Conservation (phyloP, 495 filamentous ascomycete species). For the Penicillium bovifimosum region DNA sequence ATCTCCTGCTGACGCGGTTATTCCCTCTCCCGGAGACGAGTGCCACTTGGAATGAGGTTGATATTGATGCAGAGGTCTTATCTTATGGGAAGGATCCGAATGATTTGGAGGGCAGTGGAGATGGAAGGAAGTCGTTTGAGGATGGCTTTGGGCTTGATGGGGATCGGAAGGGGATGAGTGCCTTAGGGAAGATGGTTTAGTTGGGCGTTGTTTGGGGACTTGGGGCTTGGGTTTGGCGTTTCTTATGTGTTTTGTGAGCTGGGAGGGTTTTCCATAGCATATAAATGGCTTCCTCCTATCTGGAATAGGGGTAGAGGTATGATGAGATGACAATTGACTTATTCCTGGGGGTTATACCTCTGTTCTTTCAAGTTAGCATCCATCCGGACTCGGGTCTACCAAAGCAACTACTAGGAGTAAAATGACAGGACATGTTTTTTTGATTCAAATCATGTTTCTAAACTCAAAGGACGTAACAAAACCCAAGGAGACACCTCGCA, state of each 20-base stretch:
- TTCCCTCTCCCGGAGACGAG: conserved; percentile 71
- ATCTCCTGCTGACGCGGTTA: conserved; percentile 61
- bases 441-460: conserved; percentile 1
- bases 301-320: not conserved
- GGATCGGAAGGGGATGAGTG: conserved; percentile 18
- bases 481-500: conserved; percentile 3
- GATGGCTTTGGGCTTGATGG: conserved; percentile 8
- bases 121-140: conserved; percentile 10
- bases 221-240: not conserved
- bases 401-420: not conserved
- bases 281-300: not conserved
- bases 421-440: not conserved
- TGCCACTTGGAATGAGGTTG: conserved; percentile 76
- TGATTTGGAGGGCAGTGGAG: conserved; percentile 19
- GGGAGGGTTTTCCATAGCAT: not conserved
- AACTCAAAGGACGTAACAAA: not conserved
- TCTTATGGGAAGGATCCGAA: conserved; percentile 35
- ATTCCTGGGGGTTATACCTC: not conserved
- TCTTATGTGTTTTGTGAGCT: not conserved
- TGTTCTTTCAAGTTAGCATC: not conserved
- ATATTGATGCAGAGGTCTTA: conserved; percentile 48
- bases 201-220: too few relatives aligned
- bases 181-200: conserved; percentile 13
- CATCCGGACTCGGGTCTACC: not conserved
- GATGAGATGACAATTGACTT: conserved; percentile 3